Base-by-base conservation (phyloP, 208 protist species). In the Novymonas esmeraldas region DNA sequence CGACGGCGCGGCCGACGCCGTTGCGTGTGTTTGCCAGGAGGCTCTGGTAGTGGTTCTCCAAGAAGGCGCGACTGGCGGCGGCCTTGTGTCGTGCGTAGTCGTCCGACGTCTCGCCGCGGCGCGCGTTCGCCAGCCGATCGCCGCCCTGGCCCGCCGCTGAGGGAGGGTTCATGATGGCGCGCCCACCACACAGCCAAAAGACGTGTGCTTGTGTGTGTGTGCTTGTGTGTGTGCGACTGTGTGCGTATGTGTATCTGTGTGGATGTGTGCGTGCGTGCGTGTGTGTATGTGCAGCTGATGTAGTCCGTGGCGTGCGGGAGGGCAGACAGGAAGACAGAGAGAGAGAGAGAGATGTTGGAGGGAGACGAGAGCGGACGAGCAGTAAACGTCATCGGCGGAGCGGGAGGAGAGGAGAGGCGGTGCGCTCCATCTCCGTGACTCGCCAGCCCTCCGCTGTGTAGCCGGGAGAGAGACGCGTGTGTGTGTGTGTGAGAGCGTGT, bases 1-100 rank as follows among this genome's bases (percentile, higher is more conserved):
- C 89, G 3, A 94, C 76, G 0, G 72, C 64, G 14, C 84, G 76
- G 3, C 76, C 58, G n/a, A 57, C 80, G 13, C 85, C 83, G 72
- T 69, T 82, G 22, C 79, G 80, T 11, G 76, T 71, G 29, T 87
- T 82, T 3, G 85, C 78, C 29, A 94, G 44, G 50, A 93, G 71
- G 26, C 76, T 74, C n/a, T 87, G 86, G 55, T 95, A 96, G 64
- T 91, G 82, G 56, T 93, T 91, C 61, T 96, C 88, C 49, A 96
- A 51, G 61, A 89, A 94, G 2, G 92, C 87, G 55, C 93, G 92
- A 54, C 82, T 91, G n/a, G 89, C 89, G 3, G 85, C 80, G 0
- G 87, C 92, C 79, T 94, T 96, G 73, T 94, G 87, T 16, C 90
- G 86, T 2, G 89, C 70, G 31, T 68, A 91, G 36, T 83, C 83